A percentile compares a stretch with the other conserved stretches of the same genome.
These are phyloP conservation scores for Phytopythium montanum DNA, from an alignment of 352 stramenopile species.

Conservation along the genomic window DNA sequence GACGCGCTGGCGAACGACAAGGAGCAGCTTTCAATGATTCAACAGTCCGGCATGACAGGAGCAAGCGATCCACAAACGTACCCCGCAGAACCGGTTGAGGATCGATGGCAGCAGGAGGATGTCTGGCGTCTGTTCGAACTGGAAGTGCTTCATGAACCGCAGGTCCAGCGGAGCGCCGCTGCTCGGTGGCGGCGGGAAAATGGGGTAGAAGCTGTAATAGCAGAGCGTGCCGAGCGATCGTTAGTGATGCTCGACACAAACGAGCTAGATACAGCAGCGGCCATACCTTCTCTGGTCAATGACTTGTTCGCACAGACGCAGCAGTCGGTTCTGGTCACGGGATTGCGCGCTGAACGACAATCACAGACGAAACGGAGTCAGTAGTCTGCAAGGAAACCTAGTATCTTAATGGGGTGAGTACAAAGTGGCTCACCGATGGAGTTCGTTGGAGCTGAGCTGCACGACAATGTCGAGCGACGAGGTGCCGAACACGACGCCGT, in stretches of 20 bases:
- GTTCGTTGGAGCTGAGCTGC: constrained; percentile 79
- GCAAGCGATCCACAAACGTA: constrained; percentile 26
- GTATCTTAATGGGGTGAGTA: background rate
- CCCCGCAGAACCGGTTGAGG: constrained; percentile 87
- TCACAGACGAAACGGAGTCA: constrained; percentile 1
- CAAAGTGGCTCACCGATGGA: constrained; percentile 37
- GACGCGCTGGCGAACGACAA: constrained; percentile 47
- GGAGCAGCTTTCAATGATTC: constrained; percentile 14
- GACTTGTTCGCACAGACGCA: constrained; percentile 76
- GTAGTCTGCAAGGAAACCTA: background rate
- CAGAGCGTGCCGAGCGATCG: background rate
- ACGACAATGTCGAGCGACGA: constrained; percentile 92
- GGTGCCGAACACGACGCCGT: constrained; percentile 92
- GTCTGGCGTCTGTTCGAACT: constrained; percentile 92
- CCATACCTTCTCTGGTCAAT: constrained; percentile 71
- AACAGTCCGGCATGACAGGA: constrained; percentile 19
- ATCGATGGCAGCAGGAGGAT: constrained; percentile 95
- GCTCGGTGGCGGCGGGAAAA: constrained; percentile 66
- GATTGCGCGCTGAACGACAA: constrained; percentile 26
- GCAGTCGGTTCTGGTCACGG: constrained; percentile 65
- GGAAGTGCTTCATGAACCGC: constrained; percentile 88
- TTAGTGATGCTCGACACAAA: background rate
- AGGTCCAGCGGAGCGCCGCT: constrained; percentile 89
- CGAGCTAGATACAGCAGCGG: background rate
- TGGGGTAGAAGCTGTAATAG: constrained; percentile 58